These are phyloP conservation scores for Galerina marginata DNA, from an alignment of 768 basidiomycete species.

Conservation along the genomic window DNA sequence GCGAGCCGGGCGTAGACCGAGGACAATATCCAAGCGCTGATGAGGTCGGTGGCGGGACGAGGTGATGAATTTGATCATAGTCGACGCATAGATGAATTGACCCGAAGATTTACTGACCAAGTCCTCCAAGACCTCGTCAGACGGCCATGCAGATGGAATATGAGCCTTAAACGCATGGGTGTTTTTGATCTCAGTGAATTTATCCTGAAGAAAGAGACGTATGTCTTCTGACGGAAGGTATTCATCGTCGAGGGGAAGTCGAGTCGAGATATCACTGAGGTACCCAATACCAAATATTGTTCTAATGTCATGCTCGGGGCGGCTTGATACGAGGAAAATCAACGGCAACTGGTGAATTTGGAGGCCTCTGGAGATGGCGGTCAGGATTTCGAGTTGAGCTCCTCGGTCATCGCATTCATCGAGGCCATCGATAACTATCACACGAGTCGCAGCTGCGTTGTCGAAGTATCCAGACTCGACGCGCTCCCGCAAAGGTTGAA, in stretches of 20 bases:
- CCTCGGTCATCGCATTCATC: conserved; percentile 1
- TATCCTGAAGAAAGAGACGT: neutral
- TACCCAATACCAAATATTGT: neutral
- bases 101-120: neutral
- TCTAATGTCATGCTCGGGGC: conserved; percentile 1
- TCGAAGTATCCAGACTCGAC: neutral
- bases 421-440: conserved; percentile 3
- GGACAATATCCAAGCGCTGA: conserved; percentile 1
- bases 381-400: neutral
- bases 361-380: neutral
- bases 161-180: neutral
- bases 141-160: neutral
- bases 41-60: neutral
- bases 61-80: conserved; percentile 8
- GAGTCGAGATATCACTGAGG: neutral
- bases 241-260: conserved; percentile 4
- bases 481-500: neutral
- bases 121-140: neutral
- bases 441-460: neutral
- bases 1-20: neutral
- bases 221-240: neutral
- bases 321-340: neutral
- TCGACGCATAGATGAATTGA: conserved; percentile 14
- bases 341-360: neutral
- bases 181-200: neutral